A percentile compares a stretch with the other conserved stretches of the same genome.
These are phyloP conservation scores for Aspergillus heteromorphus DNA, from an alignment of 495 filamentous ascomycete genomes.

Conservation along the genomic window DNA sequence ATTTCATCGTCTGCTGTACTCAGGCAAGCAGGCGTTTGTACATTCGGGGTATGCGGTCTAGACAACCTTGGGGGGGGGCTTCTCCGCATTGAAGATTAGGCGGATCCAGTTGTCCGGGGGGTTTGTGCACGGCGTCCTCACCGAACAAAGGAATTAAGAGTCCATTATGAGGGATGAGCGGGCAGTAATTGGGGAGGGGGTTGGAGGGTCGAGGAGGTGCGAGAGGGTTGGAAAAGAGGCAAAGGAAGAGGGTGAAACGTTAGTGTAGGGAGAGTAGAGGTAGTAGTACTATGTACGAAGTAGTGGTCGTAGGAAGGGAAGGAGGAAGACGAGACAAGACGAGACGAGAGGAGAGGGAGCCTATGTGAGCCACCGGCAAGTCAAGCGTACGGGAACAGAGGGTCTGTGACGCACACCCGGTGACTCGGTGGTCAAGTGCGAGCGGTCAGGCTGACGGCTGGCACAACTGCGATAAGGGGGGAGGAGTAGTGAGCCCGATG, in stretches of 20 bases:
- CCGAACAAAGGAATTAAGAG: constrained; percentile 16
- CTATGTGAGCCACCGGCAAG: constrained; percentile 9
- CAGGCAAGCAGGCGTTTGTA: constrained; percentile 24
- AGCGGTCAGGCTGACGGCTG: constrained; percentile 7
- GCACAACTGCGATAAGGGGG: constrained; percentile 3
- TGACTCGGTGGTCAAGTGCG: constrained; percentile 26
- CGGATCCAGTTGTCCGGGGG: constrained; percentile 16
- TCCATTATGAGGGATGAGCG: constrained; percentile 13
- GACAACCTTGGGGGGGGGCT: constrained; percentile 35
- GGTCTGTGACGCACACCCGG: constrained; percentile 30
- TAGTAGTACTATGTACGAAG: no score
- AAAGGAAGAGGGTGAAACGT: not conserved
- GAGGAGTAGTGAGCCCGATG: no score
- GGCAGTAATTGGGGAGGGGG: not conserved
- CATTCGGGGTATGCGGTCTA: constrained; percentile 26
- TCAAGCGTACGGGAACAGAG: constrained; percentile 6
- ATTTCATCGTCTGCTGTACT: constrained; percentile 24
- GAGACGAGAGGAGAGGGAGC: constrained; percentile 23
- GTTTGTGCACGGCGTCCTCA: constrained; percentile 26
- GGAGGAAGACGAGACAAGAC: constrained; percentile 19
- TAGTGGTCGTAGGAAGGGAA: not conserved
- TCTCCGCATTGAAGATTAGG: constrained; percentile 39
- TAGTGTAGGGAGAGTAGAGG: constrained; percentile 14
- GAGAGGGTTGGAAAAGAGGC: constrained; percentile 14
- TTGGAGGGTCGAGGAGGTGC: not conserved